Percentiles rank a stretch among this genome's conserved stretches.
phyloP scores from a whole-genome alignment of 139 green algal species.

The Deuterostichococcus epilithicus region DNA sequence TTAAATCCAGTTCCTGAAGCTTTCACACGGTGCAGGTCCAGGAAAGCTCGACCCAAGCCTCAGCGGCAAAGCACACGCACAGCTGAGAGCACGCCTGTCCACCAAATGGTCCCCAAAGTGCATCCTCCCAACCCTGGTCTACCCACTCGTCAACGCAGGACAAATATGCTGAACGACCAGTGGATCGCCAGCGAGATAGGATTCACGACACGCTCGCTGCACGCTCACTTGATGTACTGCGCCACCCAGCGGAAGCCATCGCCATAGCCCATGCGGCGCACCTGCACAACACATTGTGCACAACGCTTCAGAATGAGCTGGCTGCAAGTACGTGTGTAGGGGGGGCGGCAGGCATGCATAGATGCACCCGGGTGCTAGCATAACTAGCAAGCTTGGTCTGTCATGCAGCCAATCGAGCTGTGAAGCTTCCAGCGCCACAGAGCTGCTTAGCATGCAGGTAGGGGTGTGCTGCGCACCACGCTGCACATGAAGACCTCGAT shows the following conservation, averaged over 20 bases:
- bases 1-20: too few relatives aligned
- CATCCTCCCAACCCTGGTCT: too few relatives aligned
- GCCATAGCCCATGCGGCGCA: constrained; percentile 89
- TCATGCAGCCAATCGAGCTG: background rate
- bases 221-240: constrained; percentile 89
- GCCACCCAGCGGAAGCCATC: constrained; percentile 97
- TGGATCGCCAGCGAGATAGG: too few relatives aligned
- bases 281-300: constrained; percentile 29
- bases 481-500: constrained; percentile 98
- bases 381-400: background rate
- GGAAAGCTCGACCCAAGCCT: too few relatives aligned
- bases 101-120: too few relatives aligned
- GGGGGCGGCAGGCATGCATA: background rate
- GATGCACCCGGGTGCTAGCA: background rate
- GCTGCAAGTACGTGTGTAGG: background rate
- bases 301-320: background rate
- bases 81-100: too few relatives aligned
- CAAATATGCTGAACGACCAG: too few relatives aligned
- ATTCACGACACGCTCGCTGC: too few relatives aligned
- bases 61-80: too few relatives aligned
- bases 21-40: too few relatives aligned
- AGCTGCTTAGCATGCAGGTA: background rate
- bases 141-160: too few relatives aligned
- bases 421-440: background rate
- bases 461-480: constrained; percentile 56